Evolutionary conservation across 2,329 filamentous ascomycete genomes (phyloP).

Genomic region (Colletotrichum cereale): DNA sequence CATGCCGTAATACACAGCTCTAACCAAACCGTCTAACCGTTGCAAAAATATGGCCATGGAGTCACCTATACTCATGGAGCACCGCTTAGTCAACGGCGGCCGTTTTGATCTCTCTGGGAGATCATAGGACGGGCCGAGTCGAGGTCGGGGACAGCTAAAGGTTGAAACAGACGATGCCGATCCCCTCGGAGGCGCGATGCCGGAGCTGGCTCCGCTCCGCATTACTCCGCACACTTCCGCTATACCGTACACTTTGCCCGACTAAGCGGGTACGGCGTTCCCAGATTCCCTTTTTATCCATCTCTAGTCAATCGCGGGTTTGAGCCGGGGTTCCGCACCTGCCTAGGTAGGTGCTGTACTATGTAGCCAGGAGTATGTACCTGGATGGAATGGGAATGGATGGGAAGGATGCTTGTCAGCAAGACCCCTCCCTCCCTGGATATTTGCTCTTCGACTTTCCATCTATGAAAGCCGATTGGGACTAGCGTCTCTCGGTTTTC

Average conservation of each 20-base stretch:
- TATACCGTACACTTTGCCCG: constrained; percentile 1
- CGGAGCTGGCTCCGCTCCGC: constrained; percentile 1
- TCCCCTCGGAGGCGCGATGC: neutral
- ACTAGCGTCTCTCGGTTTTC: fast-evolving
- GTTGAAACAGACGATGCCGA: constrained; percentile 6
- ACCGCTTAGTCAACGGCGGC: no score
- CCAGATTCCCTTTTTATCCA: neutral
- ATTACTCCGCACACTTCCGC: no score
- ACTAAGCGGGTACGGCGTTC: neutral
- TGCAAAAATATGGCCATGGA: no score
- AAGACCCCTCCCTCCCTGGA: neutral
- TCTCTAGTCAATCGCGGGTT: no score
- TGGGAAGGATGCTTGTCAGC: neutral
- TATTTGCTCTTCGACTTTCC: neutral
- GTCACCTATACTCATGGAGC: no score
- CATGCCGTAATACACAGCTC: no score
- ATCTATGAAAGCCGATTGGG: neutral
- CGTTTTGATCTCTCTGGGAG: no score
- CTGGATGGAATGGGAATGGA: no score
- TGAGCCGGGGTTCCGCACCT: no score
- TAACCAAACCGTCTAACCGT: no score
- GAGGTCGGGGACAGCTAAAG: neutral
- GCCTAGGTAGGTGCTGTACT: no score
- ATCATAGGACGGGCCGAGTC: neutral
- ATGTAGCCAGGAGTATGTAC: no score